Evolutionary conservation across 177 flowering plant genomes (phyloP), one percentile per base, ranked within the genome.

Genomic region (Vitis hybrid): DNA sequence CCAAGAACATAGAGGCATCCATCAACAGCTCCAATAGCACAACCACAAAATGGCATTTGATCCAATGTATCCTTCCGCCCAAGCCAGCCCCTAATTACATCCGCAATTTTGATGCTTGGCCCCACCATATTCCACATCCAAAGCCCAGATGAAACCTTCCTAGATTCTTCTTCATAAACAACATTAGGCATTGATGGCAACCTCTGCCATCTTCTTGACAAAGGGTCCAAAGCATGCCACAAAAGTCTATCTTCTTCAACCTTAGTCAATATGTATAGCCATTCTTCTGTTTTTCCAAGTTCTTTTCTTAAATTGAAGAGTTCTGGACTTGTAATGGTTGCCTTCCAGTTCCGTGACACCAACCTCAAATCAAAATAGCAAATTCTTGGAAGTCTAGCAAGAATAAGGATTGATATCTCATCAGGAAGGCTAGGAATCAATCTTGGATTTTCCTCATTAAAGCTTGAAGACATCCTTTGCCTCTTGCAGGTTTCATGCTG

Each of bases 1-100:
- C 98, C 98, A 12, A 93, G 68, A 9, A 89, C 93, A 75, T 89
- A 93, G 14, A 93, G 88, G 74, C 87, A 86, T 49, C 93, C 94
- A 76, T 81, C 85, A 55, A 91, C 86, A 65, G 85, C 91, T 35
- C 89, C 94, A 72, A 89, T 72, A 35, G 94, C 82, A 84, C 91
- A 91, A 54, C 98, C 98, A 80, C 89, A 85, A 68, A 83, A 87
- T 7, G 87, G 93, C 78, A 86, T 78, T 60, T 79, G 79, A 69
- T 85, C 87, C 52, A 78, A 72, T 19, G 81, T 64, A 66, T 83
- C 84, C 73, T 77, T 89, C 64, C 81, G 72, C 19, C 98, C 93
- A 51, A 93, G 84, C 94, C 87, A 93, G 13, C 84, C 80, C 66
- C 82, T 85, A 5, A 91, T 71, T 46, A 80, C 73, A 60, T 86